A percentile compares a stretch with the other conserved stretches of the same genome.
phyloP scores from a whole-genome alignment of 2,329 filamentous ascomycete genomes.

The Leptosphaerulina australis region DNA sequence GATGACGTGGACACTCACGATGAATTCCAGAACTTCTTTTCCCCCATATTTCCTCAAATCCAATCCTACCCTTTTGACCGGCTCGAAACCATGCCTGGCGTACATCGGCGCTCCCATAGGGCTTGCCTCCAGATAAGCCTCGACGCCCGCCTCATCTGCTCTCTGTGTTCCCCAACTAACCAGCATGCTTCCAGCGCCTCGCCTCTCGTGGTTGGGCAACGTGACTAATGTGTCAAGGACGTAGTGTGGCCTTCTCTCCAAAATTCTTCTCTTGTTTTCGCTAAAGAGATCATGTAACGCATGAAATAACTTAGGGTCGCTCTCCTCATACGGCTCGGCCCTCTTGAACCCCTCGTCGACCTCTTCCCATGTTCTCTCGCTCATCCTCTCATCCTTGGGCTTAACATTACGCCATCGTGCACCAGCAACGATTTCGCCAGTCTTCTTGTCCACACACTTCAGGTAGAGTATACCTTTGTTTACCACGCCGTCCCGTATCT shows the following conservation, averaged over 20 bases:
- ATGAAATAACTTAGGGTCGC: constrained; percentile 30
- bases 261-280: constrained; percentile 31
- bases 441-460: constrained; percentile 37
- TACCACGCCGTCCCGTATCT: constrained; percentile 30
- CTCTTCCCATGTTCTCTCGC: constrained; percentile 34
- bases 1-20: constrained; percentile 28
- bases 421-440: constrained; percentile 37
- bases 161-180: constrained; percentile 40
- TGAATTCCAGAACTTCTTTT: constrained; percentile 34
- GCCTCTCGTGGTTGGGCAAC: constrained; percentile 35
- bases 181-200: constrained; percentile 43
- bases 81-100: constrained; percentile 39
- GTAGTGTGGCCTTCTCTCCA: constrained; percentile 35
- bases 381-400: constrained; percentile 23
- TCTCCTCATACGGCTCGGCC: constrained; percentile 39
- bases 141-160: constrained; percentile 41
- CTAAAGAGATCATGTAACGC: constrained; percentile 32
- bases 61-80: constrained; percentile 33
- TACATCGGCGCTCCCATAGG: constrained; percentile 44
- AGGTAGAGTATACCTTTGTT: constrained; percentile 37
- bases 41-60: constrained; percentile 41
- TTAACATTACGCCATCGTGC: constrained; percentile 38
- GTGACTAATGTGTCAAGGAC: constrained; percentile 43
- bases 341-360: constrained; percentile 31
- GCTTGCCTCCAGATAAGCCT: constrained; percentile 43